Base-by-base conservation (phyloP, 768 basidiomycete species). In the Dendrothele bispora region DNA sequence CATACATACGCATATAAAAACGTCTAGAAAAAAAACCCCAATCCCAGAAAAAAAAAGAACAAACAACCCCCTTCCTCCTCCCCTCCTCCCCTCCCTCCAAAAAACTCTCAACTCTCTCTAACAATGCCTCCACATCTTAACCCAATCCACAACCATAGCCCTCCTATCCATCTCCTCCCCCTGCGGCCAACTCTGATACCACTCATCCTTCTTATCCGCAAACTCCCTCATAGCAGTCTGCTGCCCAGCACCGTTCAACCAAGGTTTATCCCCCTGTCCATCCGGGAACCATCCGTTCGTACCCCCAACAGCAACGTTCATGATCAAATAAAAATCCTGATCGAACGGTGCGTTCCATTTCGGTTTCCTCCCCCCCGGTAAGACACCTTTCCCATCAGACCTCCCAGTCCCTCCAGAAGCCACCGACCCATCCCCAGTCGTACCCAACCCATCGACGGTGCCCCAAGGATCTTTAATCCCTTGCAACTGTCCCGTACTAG, bases 221-320 rank as follows among this genome's bases (percentile, higher is more conserved):
- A 90, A 90, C 51, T 86, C 83, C 25, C 57, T 64, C 77, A 84
- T 80, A 1, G 88, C 84, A 49, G n/a, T 76, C 80, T 82, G 46
- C n/a, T n/a, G 15, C 32, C 25, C n/a, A n/a, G n/a, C n/a, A 29
- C 82, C 78, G 60, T 91, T 83, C 26, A 83, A 73, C 89, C 88
- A 91, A 4, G 89, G 89, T 65, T 91, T 91, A 59, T 75, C 71
- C 15, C 90, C 91, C 36, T 87, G 80, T 8, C 70, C 79, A 49
- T 95, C 92, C 0, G 88, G 86, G 79, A 94, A 95, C 89, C 89
- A 94, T 7, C 92, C 91, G 54, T 80, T 90, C 30, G 88, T 91
- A 2, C 84, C 84, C 8, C 92, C 92, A 8, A 80, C 89, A 2
- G 84, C 90, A 28, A 94, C 77, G 61, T 88, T 79, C 60, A 95